Conservation (phyloP, 1,284 basidiomycete species). For the Rhodotorula glutinis region DNA sequence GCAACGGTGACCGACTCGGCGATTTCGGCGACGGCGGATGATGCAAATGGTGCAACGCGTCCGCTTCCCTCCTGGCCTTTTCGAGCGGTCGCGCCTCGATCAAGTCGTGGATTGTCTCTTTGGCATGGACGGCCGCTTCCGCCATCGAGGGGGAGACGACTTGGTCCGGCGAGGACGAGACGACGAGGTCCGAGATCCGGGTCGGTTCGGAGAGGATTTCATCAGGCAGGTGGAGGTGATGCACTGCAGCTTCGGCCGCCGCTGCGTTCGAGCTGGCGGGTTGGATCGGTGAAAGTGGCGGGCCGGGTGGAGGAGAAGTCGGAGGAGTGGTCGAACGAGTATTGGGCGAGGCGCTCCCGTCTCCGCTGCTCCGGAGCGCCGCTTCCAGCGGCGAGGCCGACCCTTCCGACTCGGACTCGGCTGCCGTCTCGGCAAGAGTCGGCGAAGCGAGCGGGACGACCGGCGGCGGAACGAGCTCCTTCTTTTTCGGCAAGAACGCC, state of each 20-base stretch:
- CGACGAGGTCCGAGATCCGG: slow-evolving; percentile 23
- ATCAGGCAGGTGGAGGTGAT: background rate
- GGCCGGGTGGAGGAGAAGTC: background rate
- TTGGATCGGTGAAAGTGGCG: background rate
- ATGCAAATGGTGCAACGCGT: slow-evolving; percentile 17
- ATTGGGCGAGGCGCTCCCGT: slow-evolving; percentile 41
- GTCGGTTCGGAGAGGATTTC: slow-evolving; percentile 10
- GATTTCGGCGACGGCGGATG: slow-evolving; percentile 4
- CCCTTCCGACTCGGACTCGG: slow-evolving; percentile 13
- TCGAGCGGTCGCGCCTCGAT: slow-evolving; percentile 81
- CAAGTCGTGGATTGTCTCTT: slow-evolving; percentile 68
- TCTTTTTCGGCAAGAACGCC: slow-evolving; percentile 72
- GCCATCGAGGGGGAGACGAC: slow-evolving; percentile 30
- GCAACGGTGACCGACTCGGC: slow-evolving; percentile 1
- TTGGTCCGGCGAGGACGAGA: slow-evolving; percentile 42
- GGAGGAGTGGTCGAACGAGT: slow-evolving; percentile 18
- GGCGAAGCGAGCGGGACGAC: slow-evolving; percentile 40
- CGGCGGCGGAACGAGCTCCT: slow-evolving; percentile 49
- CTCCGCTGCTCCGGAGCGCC: background rate
- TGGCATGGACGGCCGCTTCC: slow-evolving; percentile 28
- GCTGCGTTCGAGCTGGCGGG: background rate
- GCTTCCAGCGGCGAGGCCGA: background rate
- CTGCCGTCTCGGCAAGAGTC: slow-evolving; percentile 38
- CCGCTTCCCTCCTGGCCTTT: slow-evolving; percentile 67
- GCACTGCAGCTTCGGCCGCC: background rate